phyloP scores from a whole-genome alignment of 352 stramenopile genomes.

The Blastocystis sp. region DNA sequence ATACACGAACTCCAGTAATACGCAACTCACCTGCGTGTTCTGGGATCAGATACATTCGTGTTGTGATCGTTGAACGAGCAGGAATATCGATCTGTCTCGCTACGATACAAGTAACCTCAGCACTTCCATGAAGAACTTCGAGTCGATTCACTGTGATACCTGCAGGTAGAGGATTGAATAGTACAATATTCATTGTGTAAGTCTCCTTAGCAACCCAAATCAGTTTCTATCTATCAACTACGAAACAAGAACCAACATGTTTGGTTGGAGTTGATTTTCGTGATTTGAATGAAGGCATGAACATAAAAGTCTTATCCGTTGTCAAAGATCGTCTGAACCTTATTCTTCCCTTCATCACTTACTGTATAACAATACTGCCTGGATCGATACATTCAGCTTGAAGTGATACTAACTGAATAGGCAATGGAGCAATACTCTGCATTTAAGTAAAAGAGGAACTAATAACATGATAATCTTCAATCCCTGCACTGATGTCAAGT shows the following conservation, averaged over 20 bases:
- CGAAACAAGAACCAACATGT: not conserved
- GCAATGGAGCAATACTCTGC: not conserved
- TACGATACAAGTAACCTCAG: not conserved
- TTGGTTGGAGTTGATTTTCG: not conserved
- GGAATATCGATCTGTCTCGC: not conserved
- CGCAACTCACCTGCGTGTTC: not conserved
- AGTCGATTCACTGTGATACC: not conserved
- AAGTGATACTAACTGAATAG: not conserved
- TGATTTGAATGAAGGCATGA: constrained; percentile 21
- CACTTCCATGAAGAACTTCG: not conserved
- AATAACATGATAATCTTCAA: constrained; percentile 27
- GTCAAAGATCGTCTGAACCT: not conserved
- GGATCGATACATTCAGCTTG: not conserved
- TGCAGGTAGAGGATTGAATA: not conserved
- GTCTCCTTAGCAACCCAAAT: constrained; percentile 23
- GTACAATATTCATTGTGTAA: not conserved
- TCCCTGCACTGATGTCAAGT: not conserved
- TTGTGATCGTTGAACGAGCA: not conserved
- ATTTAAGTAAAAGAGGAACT: not conserved
- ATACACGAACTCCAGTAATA: not conserved
- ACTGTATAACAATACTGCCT: not conserved
- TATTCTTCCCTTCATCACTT: not conserved
- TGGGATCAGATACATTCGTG: not conserved
- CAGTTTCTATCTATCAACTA: not conserved
- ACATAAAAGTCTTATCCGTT: constrained; percentile 14